These are phyloP conservation scores for Amanita molliuscula DNA, from an alignment of 768 basidiomycete species.

Conservation along the genomic window DNA sequence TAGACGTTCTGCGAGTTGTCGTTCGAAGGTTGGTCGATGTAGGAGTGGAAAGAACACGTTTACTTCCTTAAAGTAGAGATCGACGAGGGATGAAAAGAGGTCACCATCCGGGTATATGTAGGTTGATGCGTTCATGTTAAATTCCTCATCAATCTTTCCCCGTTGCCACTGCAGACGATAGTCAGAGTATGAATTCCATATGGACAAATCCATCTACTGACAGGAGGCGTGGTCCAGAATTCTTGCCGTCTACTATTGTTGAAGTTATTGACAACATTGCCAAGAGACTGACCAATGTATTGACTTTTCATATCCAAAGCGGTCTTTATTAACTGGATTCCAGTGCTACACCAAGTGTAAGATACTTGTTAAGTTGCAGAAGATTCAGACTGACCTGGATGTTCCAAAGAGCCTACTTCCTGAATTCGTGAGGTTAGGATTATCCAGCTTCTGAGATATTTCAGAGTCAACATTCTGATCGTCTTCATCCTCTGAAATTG, in stretches of 20 bases:
- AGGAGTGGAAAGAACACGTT: slow-evolving; percentile 58
- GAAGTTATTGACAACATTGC: neutral
- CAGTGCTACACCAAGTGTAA: slow-evolving; percentile 19
- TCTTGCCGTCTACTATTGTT: slow-evolving; percentile 26
- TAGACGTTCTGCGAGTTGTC: slow-evolving; percentile 37
- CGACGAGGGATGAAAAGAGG: slow-evolving; percentile 49
- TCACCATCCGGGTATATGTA: slow-evolving; percentile 45
- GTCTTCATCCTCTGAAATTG: slow-evolving; percentile 21
- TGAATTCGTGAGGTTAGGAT: slow-evolving; percentile 18
- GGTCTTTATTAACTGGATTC: slow-evolving; percentile 40
- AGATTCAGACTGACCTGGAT: slow-evolving; percentile 22
- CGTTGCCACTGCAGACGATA: slow-evolving; percentile 22
- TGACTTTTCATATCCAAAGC: slow-evolving; percentile 50
- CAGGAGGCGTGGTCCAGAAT: slow-evolving; percentile 39
- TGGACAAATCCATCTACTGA: slow-evolving; percentile 16
- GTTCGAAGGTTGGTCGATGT: slow-evolving; percentile 60
- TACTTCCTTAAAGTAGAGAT: slow-evolving; percentile 54
- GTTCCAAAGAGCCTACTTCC: slow-evolving; percentile 38
- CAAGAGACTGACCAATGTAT: slow-evolving; percentile 19
- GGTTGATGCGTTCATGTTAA: slow-evolving; percentile 12
- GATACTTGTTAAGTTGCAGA: neutral
- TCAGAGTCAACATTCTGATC: slow-evolving; percentile 9
- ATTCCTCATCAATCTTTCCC: slow-evolving; percentile 12
- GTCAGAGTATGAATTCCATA: neutral
- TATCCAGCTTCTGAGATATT: slow-evolving; percentile 22